Evolutionary conservation across 2,329 filamentous ascomycete species (phyloP), one percentile per base, ranked within the genome.

Genomic region (Acrodontium crateriforme): DNA sequence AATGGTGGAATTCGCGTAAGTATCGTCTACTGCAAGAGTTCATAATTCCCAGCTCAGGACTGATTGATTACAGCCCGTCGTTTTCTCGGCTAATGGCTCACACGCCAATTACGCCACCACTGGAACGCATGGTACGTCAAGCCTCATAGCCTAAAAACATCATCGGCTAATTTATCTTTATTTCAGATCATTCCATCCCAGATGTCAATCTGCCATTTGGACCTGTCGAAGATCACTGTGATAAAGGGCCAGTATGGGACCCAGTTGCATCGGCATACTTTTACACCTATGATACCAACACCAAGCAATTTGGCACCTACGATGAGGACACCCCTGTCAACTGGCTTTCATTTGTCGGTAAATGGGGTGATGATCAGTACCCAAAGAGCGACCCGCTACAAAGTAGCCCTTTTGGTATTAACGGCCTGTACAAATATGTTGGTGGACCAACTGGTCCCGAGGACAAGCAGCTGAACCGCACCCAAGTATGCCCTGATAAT

Each of bases 181-280:
- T n/a, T n/a, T n/a, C n/a, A n/a, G 72, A 76, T 43, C 71, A 77
- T 42, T 66, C 65, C 0, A 72, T 77, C 30, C 72, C 73, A 0
- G 62, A 69, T 30, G 30, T 74, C 11, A 70, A 73, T 32, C 55
- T 75, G 6, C 69, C 67, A 0, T 40, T 39, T 3, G 65, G 62
- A 1, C 54, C 69, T 5, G 46, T 74, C 2, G 56, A 67, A 22
- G 64, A 77, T 41, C 60, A 68, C 30, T 65, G 66, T 9, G 62
- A 70, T 30, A 47, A 55, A 20, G 73, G 71, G 3, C 42, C 53
- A 3, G 46, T 70, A 4, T 78, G 71, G 71, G 74, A 79, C 43
- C 71, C 74, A 0, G 49, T 61, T 0, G 51, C 62, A 1, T 63
- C 56, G 6, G 60, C 69, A 0, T 74, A 67, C 39, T 65, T 57